Base-by-base conservation (phyloP, 2,329 filamentous ascomycete genomes). In the Fusarium domesticum region DNA sequence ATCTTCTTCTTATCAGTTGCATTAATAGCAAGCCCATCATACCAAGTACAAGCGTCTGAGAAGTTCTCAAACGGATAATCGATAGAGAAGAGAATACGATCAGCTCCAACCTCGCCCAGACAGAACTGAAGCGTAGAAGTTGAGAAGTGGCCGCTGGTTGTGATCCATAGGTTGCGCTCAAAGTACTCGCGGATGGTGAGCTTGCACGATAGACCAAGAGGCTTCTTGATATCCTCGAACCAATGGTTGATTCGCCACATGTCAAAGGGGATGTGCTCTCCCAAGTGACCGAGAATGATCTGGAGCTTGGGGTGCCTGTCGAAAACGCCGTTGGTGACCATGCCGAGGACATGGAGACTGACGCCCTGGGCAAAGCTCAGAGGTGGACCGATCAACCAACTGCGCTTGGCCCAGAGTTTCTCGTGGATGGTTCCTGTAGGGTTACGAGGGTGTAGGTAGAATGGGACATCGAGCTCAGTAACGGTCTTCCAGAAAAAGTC, bases 371-470 rank as follows among this genome's bases (percentile, higher is more conserved):
- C 78, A 38, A 83, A 83, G 42, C 70, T 74, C 6, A 81, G 69
- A 0, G 80, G 78, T 1, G 80, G 78, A 0, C 81, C 81, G 35
- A 83, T 65, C 19, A 84, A 73, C 71, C 74, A 84, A 57, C 75
- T 75, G 17, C 80, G 71, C 53, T 81, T 70, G 2, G 74, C 74
- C 70, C 75, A 84, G 18, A 82, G 71, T 56, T 78, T 78, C 5
- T 83, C 76, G 53, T 77, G 69, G 42, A 81, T 71, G 15, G 69
- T 70, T 6, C 78, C 79, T 0, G 76, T 77, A 2, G 81, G 78
- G 51, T 76, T 74, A 37, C 76, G 69, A 0, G 81, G 82, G 60
- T 85, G 82, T 1, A 85, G 69, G 56, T 85, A 85, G 37, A 85
- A 71, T 0, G 81, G 81, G 0, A 84, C 80, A 44, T 84, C 77